These are phyloP conservation scores for Boletus vermiculosoides DNA, from an alignment of 768 basidiomycete genomes.

Conservation along the genomic window DNA sequence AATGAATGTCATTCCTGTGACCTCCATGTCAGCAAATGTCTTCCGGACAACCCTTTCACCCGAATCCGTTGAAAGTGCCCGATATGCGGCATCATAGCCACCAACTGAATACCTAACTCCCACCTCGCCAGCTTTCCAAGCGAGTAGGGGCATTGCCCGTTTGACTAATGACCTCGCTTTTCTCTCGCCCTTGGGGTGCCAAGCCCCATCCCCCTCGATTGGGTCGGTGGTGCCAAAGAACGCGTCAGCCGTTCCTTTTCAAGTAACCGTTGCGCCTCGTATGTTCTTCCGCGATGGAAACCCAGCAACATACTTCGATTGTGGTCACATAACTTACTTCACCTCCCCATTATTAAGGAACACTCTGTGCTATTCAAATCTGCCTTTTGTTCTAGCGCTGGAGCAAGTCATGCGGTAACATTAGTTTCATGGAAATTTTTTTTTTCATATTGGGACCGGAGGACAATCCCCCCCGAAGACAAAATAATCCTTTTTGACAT, in stretches of 20 bases:
- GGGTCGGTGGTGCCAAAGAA: conserved; percentile 11
- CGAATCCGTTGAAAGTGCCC: conserved; percentile 33
- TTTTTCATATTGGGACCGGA: conserved; percentile 31
- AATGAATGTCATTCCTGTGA: conserved; percentile 37
- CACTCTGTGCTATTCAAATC: conserved; percentile 21
- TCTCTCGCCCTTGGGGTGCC: conserved; percentile 23
- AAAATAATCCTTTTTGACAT: conserved; percentile 23
- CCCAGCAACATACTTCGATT: conserved; percentile 27
- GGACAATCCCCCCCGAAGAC: conserved; percentile 22
- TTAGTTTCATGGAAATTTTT: conserved; percentile 27
- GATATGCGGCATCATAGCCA: conserved; percentile 30
- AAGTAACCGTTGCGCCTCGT: conserved; percentile 25
- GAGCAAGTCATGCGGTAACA: conserved; percentile 21
- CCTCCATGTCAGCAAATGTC: conserved; percentile 20
- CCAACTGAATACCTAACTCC: conserved; percentile 14
- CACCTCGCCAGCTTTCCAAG: conserved; percentile 18
- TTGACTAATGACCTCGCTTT: conserved; percentile 32
- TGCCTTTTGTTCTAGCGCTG: conserved; percentile 26
- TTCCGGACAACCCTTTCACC: conserved; percentile 30
- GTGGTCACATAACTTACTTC: conserved; percentile 25
- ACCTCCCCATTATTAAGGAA: conserved; percentile 33
- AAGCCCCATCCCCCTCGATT: conserved; percentile 18
- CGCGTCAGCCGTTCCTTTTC: conserved; percentile 17
- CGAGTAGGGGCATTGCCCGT: conserved; percentile 29
- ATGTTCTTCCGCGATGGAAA: conserved; percentile 29